These are phyloP conservation scores for Globisporangium uncinulatum DNA, from an alignment of 352 stramenopile species.

Conservation along the genomic window DNA sequence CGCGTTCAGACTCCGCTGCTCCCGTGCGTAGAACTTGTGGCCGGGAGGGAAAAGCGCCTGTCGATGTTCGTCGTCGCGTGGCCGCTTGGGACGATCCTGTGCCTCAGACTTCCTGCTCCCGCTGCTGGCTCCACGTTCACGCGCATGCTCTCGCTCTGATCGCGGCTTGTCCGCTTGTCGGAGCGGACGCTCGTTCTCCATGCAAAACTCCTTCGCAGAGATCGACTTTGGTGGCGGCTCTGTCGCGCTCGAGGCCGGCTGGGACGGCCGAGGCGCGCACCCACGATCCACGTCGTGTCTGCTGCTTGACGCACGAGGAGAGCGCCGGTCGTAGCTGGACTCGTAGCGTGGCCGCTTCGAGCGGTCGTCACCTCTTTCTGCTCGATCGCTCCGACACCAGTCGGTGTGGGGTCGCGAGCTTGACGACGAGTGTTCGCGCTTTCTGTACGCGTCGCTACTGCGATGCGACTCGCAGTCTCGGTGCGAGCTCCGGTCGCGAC, in stretches of 20 bases:
- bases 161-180: neutral
- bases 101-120: neutral
- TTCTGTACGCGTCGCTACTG: neutral
- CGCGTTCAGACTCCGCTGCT: slow-evolving; percentile 1
- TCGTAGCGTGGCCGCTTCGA: slow-evolving; percentile 9
- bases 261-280: neutral
- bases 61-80: slow-evolving; percentile 3
- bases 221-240: slow-evolving; percentile 27
- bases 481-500: neutral
- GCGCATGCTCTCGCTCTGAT: neutral
- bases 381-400: neutral
- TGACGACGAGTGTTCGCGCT: slow-evolving; percentile 5
- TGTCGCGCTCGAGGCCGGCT: neutral
- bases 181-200: slow-evolving; percentile 33
- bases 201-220: slow-evolving; percentile 49
- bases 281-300: neutral
- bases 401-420: neutral
- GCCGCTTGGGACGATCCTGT: slow-evolving; percentile 7
- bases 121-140: neutral
- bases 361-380: neutral
- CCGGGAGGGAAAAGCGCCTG: slow-evolving; percentile 1
- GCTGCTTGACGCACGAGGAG: slow-evolving; percentile 1
- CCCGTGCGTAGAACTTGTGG: slow-evolving; percentile 2
- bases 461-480: neutral
- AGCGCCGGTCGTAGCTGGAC: slow-evolving; percentile 1